Conservation (phyloP, 306 rosid species). For the Amphicarpaea edgeworthii region DNA sequence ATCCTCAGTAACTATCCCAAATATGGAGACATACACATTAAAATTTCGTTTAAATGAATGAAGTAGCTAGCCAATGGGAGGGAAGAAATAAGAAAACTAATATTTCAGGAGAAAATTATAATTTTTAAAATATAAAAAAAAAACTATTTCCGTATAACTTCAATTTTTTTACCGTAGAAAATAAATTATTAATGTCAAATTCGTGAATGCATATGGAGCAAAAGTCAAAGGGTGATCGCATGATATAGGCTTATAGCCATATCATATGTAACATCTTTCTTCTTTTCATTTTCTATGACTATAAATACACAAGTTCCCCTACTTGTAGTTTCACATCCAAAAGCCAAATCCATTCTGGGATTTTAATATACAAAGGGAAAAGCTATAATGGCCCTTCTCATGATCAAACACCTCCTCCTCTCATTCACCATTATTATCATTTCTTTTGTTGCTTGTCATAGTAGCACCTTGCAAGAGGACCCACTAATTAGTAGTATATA, state of each 20-base stretch:
- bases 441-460: constrained; percentile 48
- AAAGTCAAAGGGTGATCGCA: too few relatives aligned
- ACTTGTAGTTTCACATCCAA: constrained; percentile 37
- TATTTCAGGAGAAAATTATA: not conserved
- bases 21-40: not conserved
- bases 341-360: constrained; percentile 22
- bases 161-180: too few relatives aligned
- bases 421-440: constrained; percentile 42
- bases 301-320: constrained; percentile 47
- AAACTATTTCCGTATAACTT: not conserved
- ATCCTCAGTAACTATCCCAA: not conserved
- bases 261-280: not conserved
- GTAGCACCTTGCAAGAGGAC: constrained; percentile 47
- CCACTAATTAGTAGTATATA: constrained; percentile 37
- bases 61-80: not conserved
- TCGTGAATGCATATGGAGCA: constrained; percentile 31
- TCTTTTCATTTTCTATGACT: constrained; percentile 15
- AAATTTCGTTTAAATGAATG: not conserved
- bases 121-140: not conserved
- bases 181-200: not conserved
- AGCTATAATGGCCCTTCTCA: constrained; percentile 50
- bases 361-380: constrained; percentile 9
- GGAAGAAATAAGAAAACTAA: not conserved
- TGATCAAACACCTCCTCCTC: constrained; percentile 30
- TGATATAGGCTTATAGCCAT: too few relatives aligned